A percentile compares a stretch with the other conserved stretches of the same genome.
phyloP scores from a whole-genome alignment of 257 asterid genomes.

The Rauvolfia tetraphylla region DNA sequence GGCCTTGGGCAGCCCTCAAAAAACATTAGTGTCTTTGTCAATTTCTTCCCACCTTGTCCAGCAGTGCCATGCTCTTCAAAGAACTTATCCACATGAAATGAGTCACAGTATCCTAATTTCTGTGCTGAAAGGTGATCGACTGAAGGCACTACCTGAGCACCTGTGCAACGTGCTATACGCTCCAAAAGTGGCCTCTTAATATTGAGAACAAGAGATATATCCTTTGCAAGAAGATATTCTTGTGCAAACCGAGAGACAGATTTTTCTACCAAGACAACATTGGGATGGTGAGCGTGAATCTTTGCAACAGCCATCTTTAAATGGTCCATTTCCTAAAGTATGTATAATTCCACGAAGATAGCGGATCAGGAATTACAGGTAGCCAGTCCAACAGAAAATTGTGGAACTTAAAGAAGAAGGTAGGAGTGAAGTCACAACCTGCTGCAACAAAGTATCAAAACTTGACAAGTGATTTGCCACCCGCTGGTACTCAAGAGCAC shows the following conservation, averaged over 20 bases:
- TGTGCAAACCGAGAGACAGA: slow-evolving; percentile 83
- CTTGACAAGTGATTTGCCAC: slow-evolving; percentile 77
- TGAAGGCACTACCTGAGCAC: slow-evolving; percentile 70
- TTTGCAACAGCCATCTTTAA: slow-evolving; percentile 86
- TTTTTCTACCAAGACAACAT: slow-evolving; percentile 70
- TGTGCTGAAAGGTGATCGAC: slow-evolving; percentile 67
- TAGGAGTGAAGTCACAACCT: slow-evolving; percentile 40
- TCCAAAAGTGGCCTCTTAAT: slow-evolving; percentile 73
- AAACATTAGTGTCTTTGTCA: slow-evolving; percentile 72
- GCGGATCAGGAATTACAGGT: neutral
- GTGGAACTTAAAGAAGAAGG: slow-evolving; percentile 12
- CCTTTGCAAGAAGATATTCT: slow-evolving; percentile 78
- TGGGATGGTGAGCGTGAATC: slow-evolving; percentile 79
- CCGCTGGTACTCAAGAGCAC: slow-evolving; percentile 81
- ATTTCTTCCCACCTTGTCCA: slow-evolving; percentile 61
- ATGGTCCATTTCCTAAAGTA: slow-evolving; percentile 81
- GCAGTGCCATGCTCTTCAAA: slow-evolving; percentile 73
- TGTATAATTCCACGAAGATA: slow-evolving; percentile 8
- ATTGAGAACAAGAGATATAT: slow-evolving; percentile 76
- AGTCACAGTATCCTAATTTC: slow-evolving; percentile 68
- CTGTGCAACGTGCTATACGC: slow-evolving; percentile 83
- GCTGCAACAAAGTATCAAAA: slow-evolving; percentile 75
- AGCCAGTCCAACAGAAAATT: slow-evolving; percentile 8
- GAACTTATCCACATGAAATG: slow-evolving; percentile 70
- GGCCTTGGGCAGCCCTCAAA: slow-evolving; percentile 85